Percentiles rank a stretch among this genome's conserved stretches.
Conservation (phyloP, 306 rosid species). For the Pueraria montana region DNA sequence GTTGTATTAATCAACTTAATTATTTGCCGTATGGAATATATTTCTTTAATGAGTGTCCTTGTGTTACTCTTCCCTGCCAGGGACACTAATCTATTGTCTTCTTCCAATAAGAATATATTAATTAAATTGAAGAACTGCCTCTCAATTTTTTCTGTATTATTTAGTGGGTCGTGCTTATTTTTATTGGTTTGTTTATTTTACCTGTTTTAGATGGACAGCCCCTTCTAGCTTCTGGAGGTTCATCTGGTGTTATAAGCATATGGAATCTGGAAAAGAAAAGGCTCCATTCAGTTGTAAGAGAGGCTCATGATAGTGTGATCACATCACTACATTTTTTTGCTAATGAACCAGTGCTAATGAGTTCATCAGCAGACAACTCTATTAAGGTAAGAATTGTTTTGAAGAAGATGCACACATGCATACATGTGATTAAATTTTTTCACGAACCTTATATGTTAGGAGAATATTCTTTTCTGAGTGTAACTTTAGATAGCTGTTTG, state of each 20-base stretch:
- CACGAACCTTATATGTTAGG: background rate
- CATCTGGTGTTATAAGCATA: constrained; percentile 95
- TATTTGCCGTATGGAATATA: background rate
- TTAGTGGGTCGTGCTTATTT: constrained; percentile 36
- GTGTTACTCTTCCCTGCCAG: background rate
- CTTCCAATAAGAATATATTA: constrained; percentile 8
- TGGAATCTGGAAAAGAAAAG: constrained; percentile 98
- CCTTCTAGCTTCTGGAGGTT: constrained; percentile 97
- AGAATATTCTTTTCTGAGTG: background rate
- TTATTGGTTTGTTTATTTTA: constrained; percentile 23
- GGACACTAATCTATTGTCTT: constrained; percentile 4
- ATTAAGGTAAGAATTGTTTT: constrained; percentile 71
- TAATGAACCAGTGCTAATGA: constrained; percentile 93
- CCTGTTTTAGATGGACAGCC: constrained; percentile 86
- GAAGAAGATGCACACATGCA: background rate
- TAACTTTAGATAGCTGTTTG: constrained; percentile 19
- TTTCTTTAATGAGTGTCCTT: constrained; percentile 29
- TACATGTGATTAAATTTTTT: constrained; percentile 9
- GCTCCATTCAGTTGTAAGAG: constrained; percentile 90
- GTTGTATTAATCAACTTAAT: background rate
- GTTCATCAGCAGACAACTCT: constrained; percentile 94
- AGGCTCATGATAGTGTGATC: constrained; percentile 85
- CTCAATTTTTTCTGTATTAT: background rate
- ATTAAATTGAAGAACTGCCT: background rate
- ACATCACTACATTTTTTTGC: constrained; percentile 89